phyloP scores from a whole-genome alignment of 352 stramenopile species.

The Phytophthora foliorum region DNA sequence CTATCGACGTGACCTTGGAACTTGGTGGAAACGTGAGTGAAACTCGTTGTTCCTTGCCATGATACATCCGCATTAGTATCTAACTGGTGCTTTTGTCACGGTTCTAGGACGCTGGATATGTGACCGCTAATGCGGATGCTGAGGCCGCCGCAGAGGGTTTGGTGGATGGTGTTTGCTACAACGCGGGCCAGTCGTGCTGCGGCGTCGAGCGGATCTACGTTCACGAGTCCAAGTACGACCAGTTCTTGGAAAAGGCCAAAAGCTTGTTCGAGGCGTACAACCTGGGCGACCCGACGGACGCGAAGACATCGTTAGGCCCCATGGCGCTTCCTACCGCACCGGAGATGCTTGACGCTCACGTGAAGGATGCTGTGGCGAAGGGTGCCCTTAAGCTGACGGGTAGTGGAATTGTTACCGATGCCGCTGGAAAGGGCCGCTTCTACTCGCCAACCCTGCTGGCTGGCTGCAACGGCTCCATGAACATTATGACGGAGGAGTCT shows the following conservation, averaged over 20 bases:
- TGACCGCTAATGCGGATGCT: constrained; percentile 74
- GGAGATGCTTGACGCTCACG: constrained; percentile 58
- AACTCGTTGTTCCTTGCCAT: constrained; percentile 6
- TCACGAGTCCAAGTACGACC: constrained; percentile 82
- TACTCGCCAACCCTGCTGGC: constrained; percentile 83
- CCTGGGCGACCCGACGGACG: constrained; percentile 71
- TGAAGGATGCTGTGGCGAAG: constrained; percentile 81
- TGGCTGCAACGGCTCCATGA: constrained; percentile 73
- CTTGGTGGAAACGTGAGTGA: constrained; percentile 79
- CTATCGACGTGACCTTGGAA: constrained; percentile 86
- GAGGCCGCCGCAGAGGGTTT: constrained; percentile 70
- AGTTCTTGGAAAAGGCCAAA: constrained; percentile 75
- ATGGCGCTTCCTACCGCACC: constrained; percentile 71
- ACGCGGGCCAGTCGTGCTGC: constrained; percentile 88
- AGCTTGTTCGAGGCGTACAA: constrained; percentile 74
- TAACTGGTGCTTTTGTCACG: constrained; percentile 11
- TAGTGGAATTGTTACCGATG: constrained; percentile 52
- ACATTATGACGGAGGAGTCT: constrained; percentile 86
- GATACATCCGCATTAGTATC: neutral
- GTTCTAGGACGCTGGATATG: constrained; percentile 76
- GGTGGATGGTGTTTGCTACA: constrained; percentile 88
- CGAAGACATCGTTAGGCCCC: constrained; percentile 71
- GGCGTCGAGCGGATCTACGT: constrained; percentile 89
- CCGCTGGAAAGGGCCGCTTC: constrained; percentile 71
- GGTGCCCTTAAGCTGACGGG: constrained; percentile 67